phyloP scores from a whole-genome alignment of 352 stramenopile species.

The Phytopythium ostracodes region DNA sequence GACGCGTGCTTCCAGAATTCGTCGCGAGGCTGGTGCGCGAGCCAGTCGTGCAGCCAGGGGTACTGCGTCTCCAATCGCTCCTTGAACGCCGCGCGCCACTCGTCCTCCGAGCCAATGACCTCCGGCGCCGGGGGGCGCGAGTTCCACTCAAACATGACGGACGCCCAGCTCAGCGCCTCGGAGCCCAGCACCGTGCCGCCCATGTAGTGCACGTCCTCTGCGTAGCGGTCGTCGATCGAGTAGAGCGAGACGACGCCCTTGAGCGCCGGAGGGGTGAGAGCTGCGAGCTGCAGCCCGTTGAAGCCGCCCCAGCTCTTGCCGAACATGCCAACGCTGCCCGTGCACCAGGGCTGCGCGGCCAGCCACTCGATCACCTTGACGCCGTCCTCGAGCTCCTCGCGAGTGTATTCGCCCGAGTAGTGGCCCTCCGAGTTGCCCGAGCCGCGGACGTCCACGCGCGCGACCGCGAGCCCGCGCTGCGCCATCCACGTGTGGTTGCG shows the following conservation, averaged over 20 bases:
- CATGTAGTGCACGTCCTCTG: constrained; percentile 51
- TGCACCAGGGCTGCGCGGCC: constrained; percentile 36
- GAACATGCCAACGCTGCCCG: constrained; percentile 35
- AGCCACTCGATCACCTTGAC: constrained; percentile 46
- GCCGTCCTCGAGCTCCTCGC: constrained; percentile 38
- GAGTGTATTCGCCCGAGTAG: constrained; percentile 40
- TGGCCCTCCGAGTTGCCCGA: constrained; percentile 43
- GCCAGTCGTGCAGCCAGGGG: constrained; percentile 48
- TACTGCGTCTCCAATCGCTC: constrained; percentile 35
- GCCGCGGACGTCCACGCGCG: constrained; percentile 43
- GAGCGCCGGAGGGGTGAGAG: constrained; percentile 32
- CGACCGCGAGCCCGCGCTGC: constrained; percentile 37
- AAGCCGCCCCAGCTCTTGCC: constrained; percentile 56
- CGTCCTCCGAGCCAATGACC: constrained; percentile 19
- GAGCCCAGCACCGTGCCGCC: constrained; percentile 36
- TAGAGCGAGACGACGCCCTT: constrained; percentile 45
- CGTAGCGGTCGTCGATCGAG: constrained; percentile 52
- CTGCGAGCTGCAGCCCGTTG: constrained; percentile 43
- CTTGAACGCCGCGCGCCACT: constrained; percentile 26
- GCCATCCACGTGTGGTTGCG: constrained; percentile 47
- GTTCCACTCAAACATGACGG: constrained; percentile 49
- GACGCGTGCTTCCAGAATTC: constrained; percentile 46
- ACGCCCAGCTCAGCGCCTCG: constrained; percentile 46
- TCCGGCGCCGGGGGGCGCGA: constrained; percentile 31
- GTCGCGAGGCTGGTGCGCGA: constrained; percentile 36